Evolutionary conservation across 2,329 filamentous ascomycete species (phyloP), one percentile per base, ranked within the genome.

Genomic region (Monosporascus sp.): DNA sequence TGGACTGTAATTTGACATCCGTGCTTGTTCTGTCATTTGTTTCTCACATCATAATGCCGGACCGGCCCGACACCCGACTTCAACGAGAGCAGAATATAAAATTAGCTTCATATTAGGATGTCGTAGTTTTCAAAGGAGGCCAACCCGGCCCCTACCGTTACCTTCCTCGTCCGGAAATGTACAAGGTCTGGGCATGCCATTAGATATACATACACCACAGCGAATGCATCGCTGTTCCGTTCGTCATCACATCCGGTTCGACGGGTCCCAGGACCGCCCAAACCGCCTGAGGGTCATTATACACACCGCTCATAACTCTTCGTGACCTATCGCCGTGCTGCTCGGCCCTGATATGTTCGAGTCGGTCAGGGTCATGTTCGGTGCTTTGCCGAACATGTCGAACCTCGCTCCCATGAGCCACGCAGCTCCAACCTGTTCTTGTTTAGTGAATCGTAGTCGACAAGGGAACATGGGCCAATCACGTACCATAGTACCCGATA

Each of bases 1-100:
- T 83, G 83, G 79, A 88, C 93, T 94, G 92, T 85, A 97, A 96
- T 96, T 96, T 96, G 91, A 97, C 91, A 96, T 96, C 89, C 88
- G 89, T 96, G 92, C 92, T 93, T 75, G 61, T 51, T 46, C 31
- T 57, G 31, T 37, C n/a, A 51, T 37, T 46, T 47, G 40, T 14
- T 17, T 14, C 35, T 20, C 44, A 51, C 31, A 17, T 26, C 41
- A 7, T 7, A 8, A 43, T 16, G 48, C 19, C 7, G n/a, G 24
- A 20, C 5, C 49, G 20, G 51, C 49, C 38, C 37, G 52, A 37
- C 22, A 46, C 48, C 50, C 31, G 2, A 35, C 31, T 35, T 11
- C 31, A 35, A 35, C 9, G 31, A 35, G 9, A 19, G 8, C n/a
- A 19, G 11, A 20, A 20, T 6, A 43, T 43, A 43, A 43, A 40